These are phyloP conservation scores for Parasarocladium wereldwijsianum DNA, from an alignment of 2,329 filamentous ascomycete genomes.

Conservation along the genomic window DNA sequence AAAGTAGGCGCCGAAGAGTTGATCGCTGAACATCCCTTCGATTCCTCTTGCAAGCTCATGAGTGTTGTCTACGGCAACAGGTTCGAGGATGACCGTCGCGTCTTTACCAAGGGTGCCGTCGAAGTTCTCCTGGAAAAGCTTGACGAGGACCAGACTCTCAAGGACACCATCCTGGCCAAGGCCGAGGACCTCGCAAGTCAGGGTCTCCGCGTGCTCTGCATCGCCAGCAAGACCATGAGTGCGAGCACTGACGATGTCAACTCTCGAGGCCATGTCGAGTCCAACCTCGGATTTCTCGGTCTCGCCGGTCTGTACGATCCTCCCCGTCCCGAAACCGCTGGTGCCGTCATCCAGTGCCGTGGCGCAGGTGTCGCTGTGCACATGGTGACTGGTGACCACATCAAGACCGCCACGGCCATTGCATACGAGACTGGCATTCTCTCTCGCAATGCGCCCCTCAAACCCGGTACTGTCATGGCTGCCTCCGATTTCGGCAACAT, in stretches of 20 bases:
- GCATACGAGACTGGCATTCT: conserved; percentile 52
- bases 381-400: conserved; percentile 57
- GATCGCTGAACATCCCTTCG: conserved; percentile 55
- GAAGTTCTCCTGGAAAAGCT: conserved; percentile 41
- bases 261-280: conserved; percentile 39
- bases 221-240: conserved; percentile 37
- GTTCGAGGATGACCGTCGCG: conserved; percentile 19
- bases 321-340: conserved; percentile 50
- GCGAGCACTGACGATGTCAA: conserved; percentile 20
- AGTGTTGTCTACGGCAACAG: conserved; percentile 45
- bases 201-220: conserved; percentile 54
- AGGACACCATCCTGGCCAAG: conserved; percentile 29
- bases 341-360: conserved; percentile 42
- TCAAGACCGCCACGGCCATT: conserved; percentile 52
- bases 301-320: conserved; percentile 61
- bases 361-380: conserved; percentile 50
- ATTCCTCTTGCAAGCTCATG: conserved; percentile 63
- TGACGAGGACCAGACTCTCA: conserved; percentile 29
- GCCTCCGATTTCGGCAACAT: conserved; percentile 49
- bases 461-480: conserved; percentile 38
- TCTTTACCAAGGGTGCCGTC: conserved; percentile 44
- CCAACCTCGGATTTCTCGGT: conserved; percentile 47
- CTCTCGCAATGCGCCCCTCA: conserved; percentile 17
- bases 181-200: conserved; percentile 43
- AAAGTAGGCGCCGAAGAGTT: conserved; percentile 30